Percentiles rank a stretch among this genome's conserved stretches.
Evolutionary conservation across 2,329 filamentous ascomycete species (phyloP).

Genomic region (Phaeophleospora eucalypticola): DNA sequence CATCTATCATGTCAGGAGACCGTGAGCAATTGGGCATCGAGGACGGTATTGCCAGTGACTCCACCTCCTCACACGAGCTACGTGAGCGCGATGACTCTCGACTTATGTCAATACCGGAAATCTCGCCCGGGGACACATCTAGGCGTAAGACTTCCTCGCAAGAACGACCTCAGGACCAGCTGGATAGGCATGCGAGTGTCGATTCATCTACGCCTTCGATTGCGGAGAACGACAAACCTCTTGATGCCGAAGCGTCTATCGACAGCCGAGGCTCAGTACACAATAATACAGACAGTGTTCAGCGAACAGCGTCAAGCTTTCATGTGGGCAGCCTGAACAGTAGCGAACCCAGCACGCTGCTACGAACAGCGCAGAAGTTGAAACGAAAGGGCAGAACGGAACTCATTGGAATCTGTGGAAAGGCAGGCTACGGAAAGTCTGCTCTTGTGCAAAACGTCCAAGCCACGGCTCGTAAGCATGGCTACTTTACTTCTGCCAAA

Average conservation of each 20-base stretch:
- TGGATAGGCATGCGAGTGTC: constrained; percentile 13
- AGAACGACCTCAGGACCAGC: constrained; percentile 7
- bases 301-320: constrained; percentile 18
- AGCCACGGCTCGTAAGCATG: constrained; percentile 52
- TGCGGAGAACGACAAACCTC: constrained; percentile 9
- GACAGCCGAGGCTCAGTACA: constrained; percentile 20
- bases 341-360: constrained; percentile 23
- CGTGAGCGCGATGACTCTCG: constrained; percentile 46
- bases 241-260: constrained; percentile 12
- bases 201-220: constrained; percentile 16
- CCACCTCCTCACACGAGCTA: constrained; percentile 45
- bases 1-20: constrained; percentile 31
- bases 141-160: constrained; percentile 9
- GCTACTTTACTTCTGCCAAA: constrained; percentile 58
- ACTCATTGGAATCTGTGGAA: constrained; percentile 55
- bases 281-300: constrained; percentile 19
- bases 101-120: constrained; percentile 34
- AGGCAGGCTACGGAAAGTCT: constrained; percentile 58
- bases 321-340: constrained; percentile 13
- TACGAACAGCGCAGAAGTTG: constrained; percentile 45
- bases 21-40: constrained; percentile 22
- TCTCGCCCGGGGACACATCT: constrained; percentile 21
- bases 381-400: constrained; percentile 56
- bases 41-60: constrained; percentile 47
- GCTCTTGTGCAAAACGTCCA: constrained; percentile 58